Evolutionary conservation across 768 basidiomycete genomes (phyloP).

Genomic region (Leccinellum luteum): DNA sequence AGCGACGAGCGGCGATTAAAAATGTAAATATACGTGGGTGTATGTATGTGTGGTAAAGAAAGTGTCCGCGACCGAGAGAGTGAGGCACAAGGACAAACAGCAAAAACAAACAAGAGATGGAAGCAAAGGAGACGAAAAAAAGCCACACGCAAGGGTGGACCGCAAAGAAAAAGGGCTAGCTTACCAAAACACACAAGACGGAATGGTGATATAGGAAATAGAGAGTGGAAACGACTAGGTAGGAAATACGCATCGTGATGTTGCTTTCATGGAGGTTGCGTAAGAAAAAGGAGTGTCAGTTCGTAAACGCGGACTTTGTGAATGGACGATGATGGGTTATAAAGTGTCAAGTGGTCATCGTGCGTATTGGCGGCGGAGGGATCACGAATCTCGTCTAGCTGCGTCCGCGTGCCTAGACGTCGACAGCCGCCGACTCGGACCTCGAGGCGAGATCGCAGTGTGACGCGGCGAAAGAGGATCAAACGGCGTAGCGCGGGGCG

Average conservation of each 20-base stretch:
- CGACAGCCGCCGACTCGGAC: constrained; percentile 12
- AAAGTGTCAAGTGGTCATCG: background rate
- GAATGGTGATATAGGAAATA: background rate
- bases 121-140: background rate
- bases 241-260: constrained; percentile 19
- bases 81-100: background rate
- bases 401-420: constrained; percentile 17
- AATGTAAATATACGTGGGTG: constrained; percentile 19
- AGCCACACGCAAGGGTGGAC: constrained; percentile 2
- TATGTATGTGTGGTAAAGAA: constrained; percentile 11
- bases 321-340: constrained; percentile 2
- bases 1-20: constrained; percentile 12
- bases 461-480: constrained; percentile 18
- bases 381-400: constrained; percentile 12
- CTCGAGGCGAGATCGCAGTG: constrained; percentile 18
- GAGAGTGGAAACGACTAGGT: background rate
- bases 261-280: constrained; percentile 22
- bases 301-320: constrained; percentile 17
- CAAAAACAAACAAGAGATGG: background rate
- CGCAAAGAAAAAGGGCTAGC: background rate
- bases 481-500: background rate
- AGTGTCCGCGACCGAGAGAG: background rate
- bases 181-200: background rate
- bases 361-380: background rate
- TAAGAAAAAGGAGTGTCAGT: constrained; percentile 10